Evolutionary conservation across 257 asterid genomes (phyloP).

Genomic region (Salvia hispanica): DNA sequence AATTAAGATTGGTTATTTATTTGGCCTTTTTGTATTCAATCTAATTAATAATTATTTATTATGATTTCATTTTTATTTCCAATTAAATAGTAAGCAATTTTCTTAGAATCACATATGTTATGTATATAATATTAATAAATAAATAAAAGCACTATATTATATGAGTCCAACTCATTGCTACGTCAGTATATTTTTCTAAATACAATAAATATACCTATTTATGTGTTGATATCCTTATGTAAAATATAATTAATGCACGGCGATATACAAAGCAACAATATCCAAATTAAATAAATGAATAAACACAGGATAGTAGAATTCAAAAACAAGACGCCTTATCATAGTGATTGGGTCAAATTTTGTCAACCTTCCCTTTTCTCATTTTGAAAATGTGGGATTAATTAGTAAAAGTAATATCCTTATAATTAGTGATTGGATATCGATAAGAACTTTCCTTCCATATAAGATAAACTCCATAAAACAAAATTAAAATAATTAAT

Average conservation of each 20-base stretch:
- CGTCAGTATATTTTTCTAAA: neutral
- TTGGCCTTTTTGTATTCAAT: too few relatives aligned
- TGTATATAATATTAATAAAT: too few relatives aligned
- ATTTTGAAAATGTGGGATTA: conserved; percentile 21
- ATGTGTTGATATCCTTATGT: too few relatives aligned
- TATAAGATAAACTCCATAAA: neutral
- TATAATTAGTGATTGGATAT: conserved; percentile 14
- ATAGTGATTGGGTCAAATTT: neutral
- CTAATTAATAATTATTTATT: too few relatives aligned
- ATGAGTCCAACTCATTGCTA: neutral
- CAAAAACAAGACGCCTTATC: neutral
- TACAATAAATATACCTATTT: too few relatives aligned
- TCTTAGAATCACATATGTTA: too few relatives aligned
- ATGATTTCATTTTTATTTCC: too few relatives aligned
- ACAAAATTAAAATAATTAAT: neutral
- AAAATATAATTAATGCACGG: neutral
- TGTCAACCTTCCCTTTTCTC: neutral
- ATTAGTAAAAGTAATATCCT: neutral
- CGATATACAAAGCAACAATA: neutral
- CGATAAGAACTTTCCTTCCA: conserved; percentile 25
- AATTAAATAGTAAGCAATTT: too few relatives aligned
- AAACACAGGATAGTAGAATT: neutral
- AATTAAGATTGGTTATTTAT: too few relatives aligned
- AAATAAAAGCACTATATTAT: too few relatives aligned
- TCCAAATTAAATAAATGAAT: neutral